Percentiles rank a stretch among this genome's conserved stretches.
Evolutionary conservation across 73 alveolate species (phyloP).

Genomic region (Uronychia binucleata): DNA sequence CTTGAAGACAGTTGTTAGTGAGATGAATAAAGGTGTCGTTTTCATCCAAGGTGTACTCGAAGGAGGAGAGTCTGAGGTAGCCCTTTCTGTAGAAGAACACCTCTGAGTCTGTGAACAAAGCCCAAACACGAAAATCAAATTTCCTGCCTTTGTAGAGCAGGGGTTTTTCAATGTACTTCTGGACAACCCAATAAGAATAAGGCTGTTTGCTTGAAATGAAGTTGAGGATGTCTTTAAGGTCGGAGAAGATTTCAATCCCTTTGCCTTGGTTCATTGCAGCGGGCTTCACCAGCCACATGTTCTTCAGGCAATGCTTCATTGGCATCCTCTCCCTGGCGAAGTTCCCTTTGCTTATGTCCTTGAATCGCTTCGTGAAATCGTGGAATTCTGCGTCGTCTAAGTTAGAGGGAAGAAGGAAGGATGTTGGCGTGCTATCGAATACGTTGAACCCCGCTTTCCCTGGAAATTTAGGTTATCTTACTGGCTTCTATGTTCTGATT

Average conservation of each 20-base stretch:
- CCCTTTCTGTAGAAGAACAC: conserved; percentile 60
- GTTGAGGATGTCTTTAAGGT: conserved; percentile 34
- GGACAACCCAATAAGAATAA: conserved; percentile 70
- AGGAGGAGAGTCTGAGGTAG: conserved; percentile 56
- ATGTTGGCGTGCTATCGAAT: conserved; percentile 70
- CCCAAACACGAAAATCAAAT: conserved; percentile 89
- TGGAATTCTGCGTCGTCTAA: conserved; percentile 51
- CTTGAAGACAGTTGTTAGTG: conserved; percentile 85
- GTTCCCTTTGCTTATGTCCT: conserved; percentile 17
- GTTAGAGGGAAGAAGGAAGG: conserved; percentile 53
- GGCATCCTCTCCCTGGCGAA: conserved; percentile 43
- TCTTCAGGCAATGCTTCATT: conserved; percentile 59
- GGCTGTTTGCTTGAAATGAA: conserved; percentile 35
- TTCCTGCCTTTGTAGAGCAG: conserved; percentile 81
- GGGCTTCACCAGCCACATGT: conserved; percentile 69
- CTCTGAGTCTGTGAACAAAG: conserved; percentile 66
- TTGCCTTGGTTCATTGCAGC: conserved; percentile 61
- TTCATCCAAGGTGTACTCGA: conserved; percentile 48
- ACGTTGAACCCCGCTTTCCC: conserved; percentile 40
- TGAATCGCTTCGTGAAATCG: conserved; percentile 35
- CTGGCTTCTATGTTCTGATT: not conserved
- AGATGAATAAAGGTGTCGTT: conserved; percentile 79
- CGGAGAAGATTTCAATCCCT: conserved; percentile 63
- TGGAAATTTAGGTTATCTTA: not conserved
- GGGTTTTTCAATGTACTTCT: conserved; percentile 87